These are phyloP conservation scores for Nothophaeocryptopus gaeumannii DNA, from an alignment of 2,329 filamentous ascomycete species.

Conservation along the genomic window DNA sequence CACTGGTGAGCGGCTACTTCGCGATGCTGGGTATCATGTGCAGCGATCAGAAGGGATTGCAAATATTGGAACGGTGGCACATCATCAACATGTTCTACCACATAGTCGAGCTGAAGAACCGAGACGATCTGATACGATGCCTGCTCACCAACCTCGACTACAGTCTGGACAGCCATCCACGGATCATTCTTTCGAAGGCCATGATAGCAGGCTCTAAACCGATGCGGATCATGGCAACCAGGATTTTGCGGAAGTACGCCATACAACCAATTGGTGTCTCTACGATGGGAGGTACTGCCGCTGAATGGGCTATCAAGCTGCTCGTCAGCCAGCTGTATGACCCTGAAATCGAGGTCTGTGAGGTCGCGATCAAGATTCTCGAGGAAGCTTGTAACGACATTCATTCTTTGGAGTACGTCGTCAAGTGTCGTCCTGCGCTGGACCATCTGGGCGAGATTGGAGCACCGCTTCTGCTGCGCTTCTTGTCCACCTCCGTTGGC, in stretches of 20 bases:
- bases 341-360: constrained; percentile 93
- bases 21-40: constrained; percentile 85
- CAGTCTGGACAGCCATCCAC: constrained; percentile 75
- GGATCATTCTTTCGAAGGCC: constrained; percentile 89
- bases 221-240: constrained; percentile 86
- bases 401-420: constrained; percentile 87
- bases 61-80: constrained; percentile 91
- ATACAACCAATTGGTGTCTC: constrained; percentile 53
- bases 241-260: constrained; percentile 81
- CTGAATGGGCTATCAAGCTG: constrained; percentile 93
- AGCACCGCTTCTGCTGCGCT: constrained; percentile 84
- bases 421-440: constrained; percentile 88
- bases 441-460: constrained; percentile 97
- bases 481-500: constrained; percentile 91
- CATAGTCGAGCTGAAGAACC: constrained; percentile 85
- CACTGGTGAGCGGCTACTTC: constrained; percentile 89
- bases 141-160: constrained; percentile 92
- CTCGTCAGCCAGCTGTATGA: constrained; percentile 99
- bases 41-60: constrained; percentile 74
- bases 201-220: constrained; percentile 87
- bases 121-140: constrained; percentile 85
- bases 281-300: constrained; percentile 57
- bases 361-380: constrained; percentile 92
- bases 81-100: constrained; percentile 99
- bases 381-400: constrained; percentile 96